Evolutionary conservation across 129 eudicot species (phyloP), one percentile per base, ranked within the genome.

Genomic region (Chrysanthemum lavandulifolium): DNA sequence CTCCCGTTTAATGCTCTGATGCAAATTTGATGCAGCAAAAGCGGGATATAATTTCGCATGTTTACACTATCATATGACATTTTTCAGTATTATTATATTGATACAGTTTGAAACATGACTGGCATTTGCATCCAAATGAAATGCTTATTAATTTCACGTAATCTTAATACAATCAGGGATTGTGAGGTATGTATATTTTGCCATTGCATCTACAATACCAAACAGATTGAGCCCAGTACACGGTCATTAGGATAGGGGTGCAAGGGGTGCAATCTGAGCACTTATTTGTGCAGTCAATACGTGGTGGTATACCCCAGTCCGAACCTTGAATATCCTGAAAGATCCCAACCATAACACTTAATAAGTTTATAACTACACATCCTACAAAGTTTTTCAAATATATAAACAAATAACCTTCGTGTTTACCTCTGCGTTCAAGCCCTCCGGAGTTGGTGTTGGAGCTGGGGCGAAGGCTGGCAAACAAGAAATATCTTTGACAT

Each of bases 131-230:
- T 66, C 5, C 6, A 27, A 23, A 47, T 19, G 71, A 65, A 29
- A 69, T 29, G 10, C 19, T 55, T 29, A 57, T 27, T 61, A n/a
- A 15, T 69, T 21, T 36, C 65, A 21, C 19, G 31, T 25, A 11
- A 58, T 21, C 33, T 15, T 29, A 61, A 25, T 13, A 27, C n/a
- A 10, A 31, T 56, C 21, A 70, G 18, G 16, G 31, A 14, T 50
- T 2, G 10, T 23, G 78, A 25, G 78, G 65, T 13, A 29, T 13
- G 67, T 29, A 61, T 13, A 3, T 10, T 61, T 11, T 61, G n/a
- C 67, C 45, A 61, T 29, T 29, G 33, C 67, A 61, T 61, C 0
- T 61, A 29, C 67, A 61, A 10, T 25, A 61, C 67, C 67, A 61
- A 61, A 9, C 25, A 8, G 25, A 15, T 6, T 10, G 2, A 15